Conservation (phyloP, 2,329 filamentous ascomycete genomes). For the Fusarium nygamai region DNA sequence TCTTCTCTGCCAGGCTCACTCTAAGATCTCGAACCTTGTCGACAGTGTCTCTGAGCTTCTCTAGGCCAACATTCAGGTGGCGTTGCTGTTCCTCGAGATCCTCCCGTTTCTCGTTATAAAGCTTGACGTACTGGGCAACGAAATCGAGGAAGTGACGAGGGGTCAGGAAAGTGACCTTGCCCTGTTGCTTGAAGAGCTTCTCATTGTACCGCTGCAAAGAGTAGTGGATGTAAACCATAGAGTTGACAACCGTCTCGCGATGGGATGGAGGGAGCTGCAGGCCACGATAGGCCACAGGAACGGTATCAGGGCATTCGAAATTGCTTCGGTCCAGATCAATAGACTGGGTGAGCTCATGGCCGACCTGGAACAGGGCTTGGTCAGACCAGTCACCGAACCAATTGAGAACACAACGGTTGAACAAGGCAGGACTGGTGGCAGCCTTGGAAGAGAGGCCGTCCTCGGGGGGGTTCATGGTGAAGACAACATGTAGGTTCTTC, state of each 20-base stretch:
- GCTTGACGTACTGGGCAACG: constrained; percentile 94
- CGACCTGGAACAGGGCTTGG: constrained; percentile 97
- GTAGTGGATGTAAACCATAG: constrained; percentile 99
- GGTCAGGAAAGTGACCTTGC: constrained; percentile 90
- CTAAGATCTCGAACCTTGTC: constrained; percentile 96
- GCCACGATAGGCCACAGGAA: constrained; percentile 91
- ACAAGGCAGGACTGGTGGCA: constrained; percentile 95
- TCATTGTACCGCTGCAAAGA: constrained; percentile 90
- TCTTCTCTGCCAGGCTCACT: constrained; percentile 92
- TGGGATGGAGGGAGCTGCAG: constrained; percentile 87
- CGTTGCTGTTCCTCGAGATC: constrained; percentile 98
- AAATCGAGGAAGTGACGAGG: constrained; percentile 98
- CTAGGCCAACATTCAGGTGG: constrained; percentile 96
- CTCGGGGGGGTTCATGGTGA: constrained; percentile 99
- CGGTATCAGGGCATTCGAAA: constrained; percentile 87
- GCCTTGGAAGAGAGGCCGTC: constrained; percentile 95
- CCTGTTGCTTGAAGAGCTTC: constrained; percentile 90
- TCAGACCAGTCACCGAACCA: constrained; percentile 99
- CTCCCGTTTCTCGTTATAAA: constrained; percentile 98
- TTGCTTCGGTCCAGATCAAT: constrained; percentile 91
- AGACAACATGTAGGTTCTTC: constrained; percentile 98
- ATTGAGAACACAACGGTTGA: constrained; percentile 99
- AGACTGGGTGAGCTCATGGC: constrained; percentile 93
- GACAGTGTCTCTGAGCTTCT: constrained; percentile 96
- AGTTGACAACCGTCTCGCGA: constrained; percentile 91